Conservation (phyloP, 2,329 filamentous ascomycete genomes). For the Aplosporella prunicola region DNA sequence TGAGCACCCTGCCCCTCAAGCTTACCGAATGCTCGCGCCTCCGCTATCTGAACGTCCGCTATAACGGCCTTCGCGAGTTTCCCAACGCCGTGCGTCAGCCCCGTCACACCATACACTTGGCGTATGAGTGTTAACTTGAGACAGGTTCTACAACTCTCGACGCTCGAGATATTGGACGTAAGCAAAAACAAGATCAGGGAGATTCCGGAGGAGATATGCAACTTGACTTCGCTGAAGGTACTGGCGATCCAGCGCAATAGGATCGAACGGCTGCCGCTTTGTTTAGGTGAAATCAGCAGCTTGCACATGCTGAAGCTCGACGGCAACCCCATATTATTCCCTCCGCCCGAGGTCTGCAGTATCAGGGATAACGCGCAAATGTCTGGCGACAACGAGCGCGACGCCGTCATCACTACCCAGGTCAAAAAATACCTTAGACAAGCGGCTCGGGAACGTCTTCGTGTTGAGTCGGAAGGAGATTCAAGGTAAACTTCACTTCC, state of each 20-base stretch:
- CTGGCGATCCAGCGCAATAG: slow-evolving; percentile 80
- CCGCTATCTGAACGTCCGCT: slow-evolving; percentile 71
- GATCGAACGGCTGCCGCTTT: slow-evolving; percentile 73
- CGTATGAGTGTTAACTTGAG: slow-evolving; percentile 17
- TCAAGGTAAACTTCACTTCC: slow-evolving; percentile 23
- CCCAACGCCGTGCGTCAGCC: slow-evolving; percentile 48
- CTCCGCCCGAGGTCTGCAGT: slow-evolving; percentile 42
- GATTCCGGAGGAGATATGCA: slow-evolving; percentile 70
- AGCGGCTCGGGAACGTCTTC: slow-evolving; percentile 28
- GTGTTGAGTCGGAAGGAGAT: slow-evolving; percentile 38
- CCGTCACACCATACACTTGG: not conserved
- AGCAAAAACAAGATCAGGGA: slow-evolving; percentile 75
- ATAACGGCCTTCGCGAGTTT: slow-evolving; percentile 62
- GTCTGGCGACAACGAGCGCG: slow-evolving; percentile 50
- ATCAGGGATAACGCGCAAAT: slow-evolving; percentile 33
- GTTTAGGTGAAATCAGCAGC: slow-evolving; percentile 80
- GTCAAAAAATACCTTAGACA: slow-evolving; percentile 50
- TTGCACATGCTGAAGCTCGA: slow-evolving; percentile 83
- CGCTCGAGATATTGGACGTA: slow-evolving; percentile 86
- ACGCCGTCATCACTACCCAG: slow-evolving; percentile 50
- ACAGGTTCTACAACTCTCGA: slow-evolving; percentile 75
- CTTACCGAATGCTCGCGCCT: slow-evolving; percentile 69
- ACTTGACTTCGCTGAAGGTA: slow-evolving; percentile 77
- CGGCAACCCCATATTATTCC: slow-evolving; percentile 76
- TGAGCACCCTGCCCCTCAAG: slow-evolving; percentile 58